A percentile compares a stretch with the other conserved stretches of the same genome.
phyloP scores from a whole-genome alignment of 768 basidiomycete genomes.

The Sporobolomyces phaffii region DNA sequence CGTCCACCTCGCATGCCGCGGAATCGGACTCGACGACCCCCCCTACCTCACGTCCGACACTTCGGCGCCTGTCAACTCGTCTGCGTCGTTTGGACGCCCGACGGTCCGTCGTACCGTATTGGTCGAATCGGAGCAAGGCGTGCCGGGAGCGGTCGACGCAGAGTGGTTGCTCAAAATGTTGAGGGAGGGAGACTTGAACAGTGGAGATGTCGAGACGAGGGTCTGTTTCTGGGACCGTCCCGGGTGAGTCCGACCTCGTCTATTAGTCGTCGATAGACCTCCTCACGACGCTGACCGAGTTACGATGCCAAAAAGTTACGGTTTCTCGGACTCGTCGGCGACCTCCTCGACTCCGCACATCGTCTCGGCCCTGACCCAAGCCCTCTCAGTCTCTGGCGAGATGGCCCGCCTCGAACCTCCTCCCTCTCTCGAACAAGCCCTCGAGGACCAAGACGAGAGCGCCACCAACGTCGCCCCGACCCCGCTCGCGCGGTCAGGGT shows the following conservation, averaged over 20 bases:
- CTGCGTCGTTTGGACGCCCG: background rate
- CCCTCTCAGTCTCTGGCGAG: slow-evolving; percentile 31
- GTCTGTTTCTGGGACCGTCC: slow-evolving; percentile 39
- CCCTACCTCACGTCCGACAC: background rate
- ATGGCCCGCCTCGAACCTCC: slow-evolving; percentile 34
- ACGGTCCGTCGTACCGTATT: slow-evolving; percentile 35
- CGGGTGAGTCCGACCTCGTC: slow-evolving; percentile 8
- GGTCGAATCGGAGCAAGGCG: slow-evolving; percentile 34
- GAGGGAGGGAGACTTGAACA: slow-evolving; percentile 28
- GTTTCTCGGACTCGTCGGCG: slow-evolving; percentile 31
- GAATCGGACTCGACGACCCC: slow-evolving; percentile 27
- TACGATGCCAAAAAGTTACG: slow-evolving; percentile 19
- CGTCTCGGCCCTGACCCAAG: slow-evolving; percentile 31
- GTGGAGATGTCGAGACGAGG: slow-evolving; percentile 25
- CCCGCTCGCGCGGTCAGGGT: slow-evolving; percentile 33
- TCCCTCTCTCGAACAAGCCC: background rate
- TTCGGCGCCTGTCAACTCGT: background rate
- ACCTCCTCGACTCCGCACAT: slow-evolving; percentile 19
- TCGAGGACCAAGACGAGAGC: background rate
- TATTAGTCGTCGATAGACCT: too few relatives aligned
- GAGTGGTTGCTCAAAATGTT: slow-evolving; percentile 33
- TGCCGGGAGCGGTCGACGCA: slow-evolving; percentile 21
- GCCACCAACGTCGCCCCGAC: slow-evolving; percentile 8
- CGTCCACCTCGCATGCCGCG: slow-evolving; percentile 35
- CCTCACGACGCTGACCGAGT: too few relatives aligned